phyloP scores from a whole-genome alignment of 2,329 filamentous ascomycete species.

The Bipolaris oryzae region DNA sequence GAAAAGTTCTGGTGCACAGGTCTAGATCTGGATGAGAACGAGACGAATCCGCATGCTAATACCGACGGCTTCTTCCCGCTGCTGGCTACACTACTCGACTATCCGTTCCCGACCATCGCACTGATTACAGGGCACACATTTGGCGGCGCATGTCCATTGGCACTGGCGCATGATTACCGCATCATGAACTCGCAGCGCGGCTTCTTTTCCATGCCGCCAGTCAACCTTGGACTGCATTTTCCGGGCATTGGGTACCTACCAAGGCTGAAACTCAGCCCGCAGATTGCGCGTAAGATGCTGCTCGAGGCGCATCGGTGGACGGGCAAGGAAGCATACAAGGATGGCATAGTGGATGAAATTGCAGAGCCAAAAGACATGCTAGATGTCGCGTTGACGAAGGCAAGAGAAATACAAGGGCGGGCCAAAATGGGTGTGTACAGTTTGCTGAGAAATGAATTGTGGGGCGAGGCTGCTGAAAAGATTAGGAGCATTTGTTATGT shows the following conservation, averaged over 20 bases:
- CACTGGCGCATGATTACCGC: constrained; percentile 57
- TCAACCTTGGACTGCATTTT: constrained; percentile 62
- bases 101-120: constrained; percentile 57
- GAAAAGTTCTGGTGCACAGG: constrained; percentile 60
- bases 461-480: constrained; percentile 59
- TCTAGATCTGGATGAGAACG: constrained; percentile 55
- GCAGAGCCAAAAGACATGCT: constrained; percentile 56
- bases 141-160: constrained; percentile 56
- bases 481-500: constrained; percentile 62
- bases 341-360: constrained; percentile 61
- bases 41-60: constrained; percentile 61
- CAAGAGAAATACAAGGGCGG: constrained; percentile 51
- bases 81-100: constrained; percentile 56
- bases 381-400: constrained; percentile 54
- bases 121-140: constrained; percentile 58
- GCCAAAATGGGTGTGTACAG: constrained; percentile 59
- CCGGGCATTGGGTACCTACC: constrained; percentile 61
- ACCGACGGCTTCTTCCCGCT: constrained; percentile 63
- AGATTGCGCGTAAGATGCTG: constrained; percentile 62
- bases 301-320: constrained; percentile 63
- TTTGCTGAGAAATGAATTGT: constrained; percentile 59
- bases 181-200: constrained; percentile 47
- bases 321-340: constrained; percentile 56
- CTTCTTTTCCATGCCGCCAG: constrained; percentile 54
- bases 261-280: constrained; percentile 58